Conservation (phyloP, 2,329 filamentous ascomycete genomes). For the Fusarium udum region DNA sequence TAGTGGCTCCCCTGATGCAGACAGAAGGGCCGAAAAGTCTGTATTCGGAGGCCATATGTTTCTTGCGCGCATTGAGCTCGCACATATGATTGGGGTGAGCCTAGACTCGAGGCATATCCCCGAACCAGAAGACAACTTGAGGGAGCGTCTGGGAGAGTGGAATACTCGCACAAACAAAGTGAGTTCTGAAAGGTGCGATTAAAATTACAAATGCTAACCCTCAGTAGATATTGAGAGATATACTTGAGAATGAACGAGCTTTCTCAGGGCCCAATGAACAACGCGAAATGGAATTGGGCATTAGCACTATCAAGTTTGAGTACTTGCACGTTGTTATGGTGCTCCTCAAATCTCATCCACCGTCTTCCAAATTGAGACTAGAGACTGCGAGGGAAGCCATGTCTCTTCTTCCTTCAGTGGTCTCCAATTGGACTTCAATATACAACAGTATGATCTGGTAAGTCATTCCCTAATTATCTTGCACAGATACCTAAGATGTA, state of each 20-base stretch:
- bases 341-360: background rate
- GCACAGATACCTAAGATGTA: background rate
- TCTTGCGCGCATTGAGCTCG: background rate
- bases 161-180: background rate
- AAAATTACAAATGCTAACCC: background rate
- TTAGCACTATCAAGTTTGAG: background rate
- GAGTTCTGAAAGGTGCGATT: background rate
- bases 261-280: background rate
- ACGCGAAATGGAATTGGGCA: conserved; percentile 8
- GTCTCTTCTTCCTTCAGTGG: background rate
- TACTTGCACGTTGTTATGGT: background rate
- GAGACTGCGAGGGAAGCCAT: background rate
- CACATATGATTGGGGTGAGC: background rate
- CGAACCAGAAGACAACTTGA: fast-evolving
- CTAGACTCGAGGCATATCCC: fast-evolving
- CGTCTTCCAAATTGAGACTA: background rate
- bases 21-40: fast-evolving
- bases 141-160: fast-evolving
- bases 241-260: background rate
- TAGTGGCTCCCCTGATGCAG: background rate
- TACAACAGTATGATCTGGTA: conserved; percentile 18
- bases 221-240: background rate
- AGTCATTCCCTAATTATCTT: fast-evolving
- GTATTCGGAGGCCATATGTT: background rate
- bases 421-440: conserved; percentile 5